Base-by-base conservation (phyloP, 2,329 filamentous ascomycete species). In the Catunica adiposa region DNA sequence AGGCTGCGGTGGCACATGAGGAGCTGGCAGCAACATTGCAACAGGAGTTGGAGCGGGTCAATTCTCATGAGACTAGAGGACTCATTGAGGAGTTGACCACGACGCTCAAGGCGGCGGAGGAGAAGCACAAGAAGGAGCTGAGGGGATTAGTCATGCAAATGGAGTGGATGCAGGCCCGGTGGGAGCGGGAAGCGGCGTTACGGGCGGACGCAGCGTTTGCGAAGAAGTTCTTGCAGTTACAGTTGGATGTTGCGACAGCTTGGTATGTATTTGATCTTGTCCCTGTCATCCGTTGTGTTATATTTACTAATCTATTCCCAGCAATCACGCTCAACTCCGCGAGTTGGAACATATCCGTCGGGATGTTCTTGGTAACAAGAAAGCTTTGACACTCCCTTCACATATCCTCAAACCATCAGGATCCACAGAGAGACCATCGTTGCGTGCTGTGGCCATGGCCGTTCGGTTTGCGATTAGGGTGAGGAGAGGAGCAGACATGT, bases 301-400 rank as follows among this genome's bases (percentile, higher is more conserved):
- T 31, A 54, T 23, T 1, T 55, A 54, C 58, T 56, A 48, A 56
- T 47, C 47, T 29, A 51, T 22, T 51, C n/a, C 46, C 67, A 97
- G 92, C 72, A 98, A 97, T 72, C 84, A 90, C 68, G 85, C 87
- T 59, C 88, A 97, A 66, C 81, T 97, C 58, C 80, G 82, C 54
- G 84, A 96, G 65, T 82, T 97, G 60, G 79, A 84, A 62, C 78
- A 85, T 62, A 94, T 96, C 74, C 87, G 70, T 60, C 68, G 66
- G 60, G 66, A 70, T 54, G 62, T 54, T 51, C 67, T 70, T 46
- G 66, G 68, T 60, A 68, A 64, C 63, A 68, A 69, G 59, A 66
- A 53, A 59, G 68, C 46, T 34, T 59, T 58, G 8, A 53, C 48
- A 55, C 50, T 59, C 29, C 40, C 53, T 3, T 53, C 56, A 11